Evolutionary conservation across 805 yeast species (phyloP), one percentile per base, ranked within the genome.

Genomic region (Debaryomyces maramus): DNA sequence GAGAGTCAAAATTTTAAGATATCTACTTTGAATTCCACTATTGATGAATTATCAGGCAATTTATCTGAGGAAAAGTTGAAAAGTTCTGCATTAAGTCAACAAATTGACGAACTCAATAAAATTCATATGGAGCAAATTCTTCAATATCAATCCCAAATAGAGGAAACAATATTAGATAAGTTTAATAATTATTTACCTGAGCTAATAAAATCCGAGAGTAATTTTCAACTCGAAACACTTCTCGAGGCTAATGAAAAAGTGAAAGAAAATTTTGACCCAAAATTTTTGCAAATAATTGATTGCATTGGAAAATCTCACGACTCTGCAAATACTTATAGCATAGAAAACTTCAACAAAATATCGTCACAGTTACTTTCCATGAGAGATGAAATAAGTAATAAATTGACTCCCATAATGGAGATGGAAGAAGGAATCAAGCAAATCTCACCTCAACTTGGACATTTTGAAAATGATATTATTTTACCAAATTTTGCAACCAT

Each of bases 131-230:
- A 32, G 16, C 28, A 24, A 7, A 24, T 24, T 13, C 11, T 10
- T 10, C 28, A 8, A 8, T 24, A n/a, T 13, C 28, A 24, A 15
- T n/a, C 7, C 13, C 28, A 24, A 24, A n/a, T 24, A 15, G 15
- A 24, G 13, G 13, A 4, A 6, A 82, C 54, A 77, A 18, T 32
- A 8, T 13, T 18, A 17, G 23, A 32, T n/a, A n/a, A 32, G 19
- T 18, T 32, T 14, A 32, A 32, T n/a, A 24, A 24, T 24, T 24
- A 6, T 8, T 24, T 24, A 15, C 28, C 28, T 10, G 13, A 13
- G 11, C 13, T 24, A 5, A 24, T 24, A n/a, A 24, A 24, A 24
- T 3, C 11, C 13, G 28, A 24, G 28, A 24, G 13, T 24, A 24
- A 24, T 10, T 24, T 24, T 13, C 11, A n/a, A 24, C 28, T n/a